phyloP scores from a whole-genome alignment of 1,284 basidiomycete species.

The Athelia psychrophila region DNA sequence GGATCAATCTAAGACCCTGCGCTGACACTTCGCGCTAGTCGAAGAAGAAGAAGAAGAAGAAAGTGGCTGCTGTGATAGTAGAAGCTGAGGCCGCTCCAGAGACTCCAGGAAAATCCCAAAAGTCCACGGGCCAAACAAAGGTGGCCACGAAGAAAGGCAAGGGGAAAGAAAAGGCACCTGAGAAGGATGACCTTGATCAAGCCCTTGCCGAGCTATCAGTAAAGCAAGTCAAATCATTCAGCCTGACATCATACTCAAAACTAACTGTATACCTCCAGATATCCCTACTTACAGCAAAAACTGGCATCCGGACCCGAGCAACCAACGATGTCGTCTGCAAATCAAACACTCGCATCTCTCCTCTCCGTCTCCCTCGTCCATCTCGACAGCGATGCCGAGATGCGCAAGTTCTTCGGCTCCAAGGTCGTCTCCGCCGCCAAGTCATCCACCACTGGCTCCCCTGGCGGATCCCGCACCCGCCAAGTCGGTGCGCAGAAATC shows the following conservation, averaged over 20 bases:
- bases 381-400: slow-evolving; percentile 84
- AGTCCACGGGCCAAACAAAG: slow-evolving; percentile 39
- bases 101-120: neutral
- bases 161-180: slow-evolving; percentile 59
- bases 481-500: slow-evolving; percentile 39
- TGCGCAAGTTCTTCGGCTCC: slow-evolving; percentile 89
- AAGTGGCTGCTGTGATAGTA: slow-evolving; percentile 16
- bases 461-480: slow-evolving; percentile 19
- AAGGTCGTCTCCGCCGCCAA: slow-evolving; percentile 72
- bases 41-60: slow-evolving; percentile 61
- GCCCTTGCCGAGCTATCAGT: slow-evolving; percentile 79
- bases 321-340: slow-evolving; percentile 10
- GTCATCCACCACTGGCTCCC: slow-evolving; percentile 20
- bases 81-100: slow-evolving; percentile 11
- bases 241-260: neutral
- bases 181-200: slow-evolving; percentile 78
- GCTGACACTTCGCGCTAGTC: slow-evolving; percentile 16
- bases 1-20: neutral
- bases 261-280: slow-evolving; percentile 30
- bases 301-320: slow-evolving; percentile 21
- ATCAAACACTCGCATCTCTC: slow-evolving; percentile 48
- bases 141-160: slow-evolving; percentile 59
- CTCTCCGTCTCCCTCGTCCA: slow-evolving; percentile 75
- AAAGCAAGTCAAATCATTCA: slow-evolving; percentile 46
- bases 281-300: slow-evolving; percentile 50